phyloP scores from a whole-genome alignment of 2,329 filamentous ascomycete genomes.

The Ophiostoma piceae region DNA sequence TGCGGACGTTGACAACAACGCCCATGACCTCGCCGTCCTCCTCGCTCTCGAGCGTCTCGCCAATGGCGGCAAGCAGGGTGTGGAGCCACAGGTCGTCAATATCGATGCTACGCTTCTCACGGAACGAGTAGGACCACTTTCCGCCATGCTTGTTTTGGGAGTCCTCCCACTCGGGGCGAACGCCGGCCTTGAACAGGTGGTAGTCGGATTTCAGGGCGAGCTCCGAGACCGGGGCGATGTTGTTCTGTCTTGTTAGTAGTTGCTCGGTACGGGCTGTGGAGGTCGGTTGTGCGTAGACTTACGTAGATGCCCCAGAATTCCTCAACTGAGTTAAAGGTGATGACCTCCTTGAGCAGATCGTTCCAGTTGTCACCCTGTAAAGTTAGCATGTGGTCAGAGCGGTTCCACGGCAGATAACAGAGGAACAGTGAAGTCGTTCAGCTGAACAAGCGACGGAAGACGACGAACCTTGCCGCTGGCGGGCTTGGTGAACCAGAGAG shows the following conservation, averaged over 20 bases:
- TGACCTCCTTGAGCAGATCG: slow-evolving; percentile 94
- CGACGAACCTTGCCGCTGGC: slow-evolving; percentile 77
- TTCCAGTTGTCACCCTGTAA: slow-evolving; percentile 96
- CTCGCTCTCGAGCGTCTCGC: slow-evolving; percentile 93
- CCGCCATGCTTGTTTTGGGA: slow-evolving; percentile 97
- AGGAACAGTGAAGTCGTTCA: no score
- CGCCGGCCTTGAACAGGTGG: slow-evolving; percentile 96
- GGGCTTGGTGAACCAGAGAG: slow-evolving; percentile 98
- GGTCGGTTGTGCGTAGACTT: slow-evolving; percentile 39
- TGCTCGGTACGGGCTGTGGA: neutral
- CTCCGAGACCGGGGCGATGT: slow-evolving; percentile 93
- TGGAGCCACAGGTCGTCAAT: slow-evolving; percentile 97
- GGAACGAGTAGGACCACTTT: slow-evolving; percentile 98
- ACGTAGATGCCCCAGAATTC: slow-evolving; percentile 99
- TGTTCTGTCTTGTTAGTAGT: slow-evolving; percentile 62
- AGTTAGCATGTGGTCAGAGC: slow-evolving; percentile 25
- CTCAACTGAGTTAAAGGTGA: slow-evolving; percentile 96
- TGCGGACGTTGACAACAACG: slow-evolving; percentile 97
- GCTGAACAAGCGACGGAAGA: neutral
- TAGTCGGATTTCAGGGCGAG: slow-evolving; percentile 97
- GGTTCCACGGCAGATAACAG: neutral
- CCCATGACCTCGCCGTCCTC: slow-evolving; percentile 97
- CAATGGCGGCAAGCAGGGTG: slow-evolving; percentile 92
- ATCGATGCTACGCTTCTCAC: slow-evolving; percentile 85
- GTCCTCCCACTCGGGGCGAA: slow-evolving; percentile 98